A percentile compares a stretch with the other conserved stretches of the same genome.
These are phyloP conservation scores for Lasiodiplodia gonubiensis DNA, from an alignment of 2,329 filamentous ascomycete genomes.

Conservation along the genomic window DNA sequence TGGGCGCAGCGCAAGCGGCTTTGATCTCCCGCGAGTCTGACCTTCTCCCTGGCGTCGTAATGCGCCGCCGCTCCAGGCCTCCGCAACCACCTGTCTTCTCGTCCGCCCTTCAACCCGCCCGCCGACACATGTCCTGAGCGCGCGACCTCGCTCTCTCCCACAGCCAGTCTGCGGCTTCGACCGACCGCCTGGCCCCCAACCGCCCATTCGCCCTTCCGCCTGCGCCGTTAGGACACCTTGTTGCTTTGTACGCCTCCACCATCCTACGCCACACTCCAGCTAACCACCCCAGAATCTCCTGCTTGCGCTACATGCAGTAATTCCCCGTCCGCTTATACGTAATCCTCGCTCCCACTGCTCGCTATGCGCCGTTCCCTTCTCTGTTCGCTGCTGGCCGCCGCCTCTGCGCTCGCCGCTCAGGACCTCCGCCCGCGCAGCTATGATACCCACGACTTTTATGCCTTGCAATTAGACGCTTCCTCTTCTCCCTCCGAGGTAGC, in stretches of 20 bases:
- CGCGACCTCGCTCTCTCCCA: not conserved
- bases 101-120: not conserved
- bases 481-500: constrained; percentile 73
- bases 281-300: constrained; percentile 18
- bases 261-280: not conserved
- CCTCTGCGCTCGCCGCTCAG: constrained; percentile 41
- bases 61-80: constrained; percentile 13
- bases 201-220: not conserved
- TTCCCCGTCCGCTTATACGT: not conserved
- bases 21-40: constrained; percentile 12
- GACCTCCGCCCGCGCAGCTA: constrained; percentile 68
- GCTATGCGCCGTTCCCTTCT: constrained; percentile 56
- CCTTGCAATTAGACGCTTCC: constrained; percentile 76
- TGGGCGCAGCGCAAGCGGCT: constrained; percentile 10
- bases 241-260: constrained; percentile 17
- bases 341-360: not conserved
- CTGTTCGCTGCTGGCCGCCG: constrained; percentile 44
- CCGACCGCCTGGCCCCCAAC: constrained; percentile 5
- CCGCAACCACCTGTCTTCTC: constrained; percentile 21
- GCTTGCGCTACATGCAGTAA: not conserved
- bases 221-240: constrained; percentile 2
- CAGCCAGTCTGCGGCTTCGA: constrained; percentile 13
- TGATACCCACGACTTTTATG: constrained; percentile 87
- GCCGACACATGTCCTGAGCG: constrained; percentile 10
- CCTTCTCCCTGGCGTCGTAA: constrained; percentile 19